Evolutionary conservation across 148 eudicot genomes (phyloP).

Genomic region (Silene conica): DNA sequence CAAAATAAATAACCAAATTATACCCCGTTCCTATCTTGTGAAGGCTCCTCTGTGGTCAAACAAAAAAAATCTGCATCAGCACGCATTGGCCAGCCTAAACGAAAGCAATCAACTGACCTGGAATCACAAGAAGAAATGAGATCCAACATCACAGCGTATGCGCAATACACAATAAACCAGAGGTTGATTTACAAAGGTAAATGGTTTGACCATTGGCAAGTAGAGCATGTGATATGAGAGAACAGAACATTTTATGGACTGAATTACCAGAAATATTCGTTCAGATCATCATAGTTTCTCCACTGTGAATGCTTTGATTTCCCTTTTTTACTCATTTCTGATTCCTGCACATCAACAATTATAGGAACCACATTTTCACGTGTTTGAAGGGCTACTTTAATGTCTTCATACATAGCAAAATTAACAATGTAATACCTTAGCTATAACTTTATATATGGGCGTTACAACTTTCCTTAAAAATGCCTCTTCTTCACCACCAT

Average conservation of each 20-base stretch:
- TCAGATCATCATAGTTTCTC: constrained; percentile 98
- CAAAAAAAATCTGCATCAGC: constrained; percentile 89
- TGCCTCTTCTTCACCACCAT: constrained; percentile 92
- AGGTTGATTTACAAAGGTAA: not conserved
- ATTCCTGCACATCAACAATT: constrained; percentile 49
- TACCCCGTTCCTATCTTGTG: constrained; percentile 62
- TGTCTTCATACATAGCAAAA: not conserved
- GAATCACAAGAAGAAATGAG: constrained; percentile 2
- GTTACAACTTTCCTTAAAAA: constrained; percentile 78
- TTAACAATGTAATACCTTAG: constrained; percentile 39
- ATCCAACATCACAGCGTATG: not conserved
- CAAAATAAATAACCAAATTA: not conserved
- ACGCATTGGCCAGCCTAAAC: constrained; percentile 99
- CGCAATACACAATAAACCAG: not conserved
- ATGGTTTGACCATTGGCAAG: not conserved
- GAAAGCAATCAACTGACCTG: constrained; percentile 96
- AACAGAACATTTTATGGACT: not conserved
- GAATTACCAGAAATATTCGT: constrained; percentile 96
- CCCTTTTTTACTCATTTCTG: constrained; percentile 72
- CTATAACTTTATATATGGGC: constrained; percentile 76
- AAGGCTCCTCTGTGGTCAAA: constrained; percentile 27
- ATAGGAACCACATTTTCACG: not conserved
- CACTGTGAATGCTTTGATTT: constrained; percentile 93
- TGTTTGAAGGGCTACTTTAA: not conserved
- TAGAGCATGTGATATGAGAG: not conserved